Base-by-base conservation (phyloP, 2,329 filamentous ascomycete species). In the Nemania serpens region DNA sequence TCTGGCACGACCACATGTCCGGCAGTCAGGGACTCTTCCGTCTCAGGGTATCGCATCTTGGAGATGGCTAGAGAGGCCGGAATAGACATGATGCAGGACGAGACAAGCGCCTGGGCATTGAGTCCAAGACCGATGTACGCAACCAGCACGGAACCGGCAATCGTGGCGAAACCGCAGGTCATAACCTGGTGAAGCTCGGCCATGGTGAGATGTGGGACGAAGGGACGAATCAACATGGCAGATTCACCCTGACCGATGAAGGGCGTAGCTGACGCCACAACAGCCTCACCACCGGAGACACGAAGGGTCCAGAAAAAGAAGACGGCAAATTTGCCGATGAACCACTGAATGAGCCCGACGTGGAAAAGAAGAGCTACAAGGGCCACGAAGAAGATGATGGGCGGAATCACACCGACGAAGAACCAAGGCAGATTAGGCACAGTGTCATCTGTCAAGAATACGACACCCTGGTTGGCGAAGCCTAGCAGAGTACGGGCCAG, bases 161-260 rank as follows among this genome's bases (percentile, higher is more conserved):
- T 97, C 48, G 93, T 97, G 22, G 93, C 93, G 69, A 96, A 96
- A 64, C 93, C 93, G 67, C 90, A 96, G 55, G 89, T 91, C 91
- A 97, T 93, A 75, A 97, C 84, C 78, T 97, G 93, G 76, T 97
- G 93, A 59, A 97, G 80, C 77, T 97, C 93, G 66, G 92, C 91
- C 72, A 88, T 83, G 64, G 93, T 97, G 71, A 97, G 84, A 75
- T 95, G 88, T 11, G 91, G 81, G 48, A 97, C 87, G 75, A 96
- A 97, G 0, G 92, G 92, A 56, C 88, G 88, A 76, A 97, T 92
- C 71, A 97, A 80, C 90, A 97, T 96, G 62, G 91, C 92, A 22
- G 91, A 95, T 81, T 97, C 93, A 72, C 93, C 93, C 79, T 96
- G 93, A 9, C 93, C 93, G 71, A 97, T 95, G 77, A 97, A 97